Evolutionary conservation across 257 asterid genomes (phyloP), one percentile per base, ranked within the genome.

Genomic region (Anisodus tanguticus): DNA sequence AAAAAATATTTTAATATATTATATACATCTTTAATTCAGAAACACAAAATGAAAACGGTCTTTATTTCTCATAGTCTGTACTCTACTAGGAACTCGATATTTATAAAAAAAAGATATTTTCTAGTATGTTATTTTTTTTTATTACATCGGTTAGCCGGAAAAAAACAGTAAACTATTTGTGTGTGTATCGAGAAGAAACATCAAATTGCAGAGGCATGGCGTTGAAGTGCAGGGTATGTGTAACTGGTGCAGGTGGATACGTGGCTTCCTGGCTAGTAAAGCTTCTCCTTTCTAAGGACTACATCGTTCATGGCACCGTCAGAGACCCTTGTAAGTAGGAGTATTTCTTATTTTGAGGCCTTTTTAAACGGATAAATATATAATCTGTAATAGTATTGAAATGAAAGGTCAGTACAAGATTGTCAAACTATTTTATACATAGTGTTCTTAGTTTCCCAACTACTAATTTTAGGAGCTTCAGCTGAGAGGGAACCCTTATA

Each of bases 201-300:
- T 0, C 26, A 22, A 22, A 22, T 22, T 22, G 26, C 26, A 22
- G 26, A 22, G 26, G 26, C 26, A 22, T 22, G 89, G 88, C 72
- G 8, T 88, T 63, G 82, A 83, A 70, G n/a, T 71, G 78, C 76
- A 62, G 31, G 15, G 94, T 95, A 3, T 93, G 98, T 66, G 98
- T 95, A 13, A 93, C 97, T 1, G 98, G 97, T 3, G 98, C 93
- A 8, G 94, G 98, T 4, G 98, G 98, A 1, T 93, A 26, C 86
- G 83, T 95, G 6, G 97, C 92, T 13, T 93, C 98, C 10, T 93
- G 94, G 92, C 90, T 93, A 12, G 86, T 95, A 68, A 92, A 91
- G 87, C 89, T 92, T 83, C 98, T 95, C 15, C 94, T 95, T 72
- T 89, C 97, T 64, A 84, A 87, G 4, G 92, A 92, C 19, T 91